phyloP scores from a whole-genome alignment of 768 basidiomycete genomes.

The Collybiopsis confluens region DNA sequence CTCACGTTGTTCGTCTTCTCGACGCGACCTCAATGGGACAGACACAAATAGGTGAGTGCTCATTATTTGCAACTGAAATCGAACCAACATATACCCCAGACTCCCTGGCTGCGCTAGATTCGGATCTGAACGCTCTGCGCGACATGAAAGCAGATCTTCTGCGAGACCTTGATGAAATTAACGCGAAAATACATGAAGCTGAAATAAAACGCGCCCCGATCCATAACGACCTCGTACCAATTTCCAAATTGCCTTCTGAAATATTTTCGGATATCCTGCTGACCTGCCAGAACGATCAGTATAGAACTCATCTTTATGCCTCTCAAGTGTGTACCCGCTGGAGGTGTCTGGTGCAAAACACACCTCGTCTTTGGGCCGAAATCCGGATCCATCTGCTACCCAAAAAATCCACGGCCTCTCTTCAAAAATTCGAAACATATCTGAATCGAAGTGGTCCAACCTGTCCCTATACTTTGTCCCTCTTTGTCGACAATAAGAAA shows the following conservation, averaged over 20 bases:
- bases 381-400: slow-evolving; percentile 28
- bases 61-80: not conserved
- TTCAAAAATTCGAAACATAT: slow-evolving; percentile 22
- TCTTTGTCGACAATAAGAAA: slow-evolving; percentile 22
- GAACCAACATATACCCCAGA: not conserved
- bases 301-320: slow-evolving; percentile 31
- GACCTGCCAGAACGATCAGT: slow-evolving; percentile 22
- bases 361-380: slow-evolving; percentile 41
- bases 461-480: slow-evolving; percentile 32
- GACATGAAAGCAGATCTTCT: slow-evolving; percentile 18
- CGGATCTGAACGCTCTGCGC: not conserved
- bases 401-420: slow-evolving; percentile 18
- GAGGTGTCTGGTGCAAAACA: slow-evolving; percentile 35
- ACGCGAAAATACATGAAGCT: slow-evolving; percentile 25
- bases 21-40: too few relatives aligned
- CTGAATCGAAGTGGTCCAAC: slow-evolving; percentile 29
- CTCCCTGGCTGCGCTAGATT: not conserved
- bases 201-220: slow-evolving; percentile 28
- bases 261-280: slow-evolving; percentile 36
- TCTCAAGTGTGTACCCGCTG: slow-evolving; percentile 45
- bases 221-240: slow-evolving; percentile 27
- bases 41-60: too few relatives aligned
- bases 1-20: too few relatives aligned
- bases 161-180: slow-evolving; percentile 28
- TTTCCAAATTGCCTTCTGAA: slow-evolving; percentile 37